Evolutionary conservation across 108 stramenopile genomes (phyloP), one percentile per base, ranked within the genome.

Genomic region (Cyclotella choctawhatcheeana): DNA sequence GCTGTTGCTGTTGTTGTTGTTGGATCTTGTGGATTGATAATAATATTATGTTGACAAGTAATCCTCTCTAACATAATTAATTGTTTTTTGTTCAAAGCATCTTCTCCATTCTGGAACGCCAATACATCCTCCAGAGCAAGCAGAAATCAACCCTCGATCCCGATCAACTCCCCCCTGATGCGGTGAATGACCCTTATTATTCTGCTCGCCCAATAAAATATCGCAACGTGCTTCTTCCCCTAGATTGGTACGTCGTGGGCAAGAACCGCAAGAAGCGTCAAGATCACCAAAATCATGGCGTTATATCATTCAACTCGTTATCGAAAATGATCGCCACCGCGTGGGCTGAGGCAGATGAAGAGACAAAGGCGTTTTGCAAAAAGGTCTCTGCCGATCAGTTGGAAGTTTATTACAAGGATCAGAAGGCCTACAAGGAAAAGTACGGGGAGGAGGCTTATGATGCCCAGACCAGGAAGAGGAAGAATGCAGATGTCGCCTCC

Each of bases 181-280:
- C n/a, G 20, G 22, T 24, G 1, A 1, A 21, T 5, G 51, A 52
- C 21, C 51, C 51, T 10, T 52, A 22, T 22, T n/a, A n/a, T 21
- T 52, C 51, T 10, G 21, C n/a, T 10, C n/a, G 51, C 3, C 51
- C 51, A 18, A 1, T 22, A 0, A 52, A 22, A 52, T 52, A 52
- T 22, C 51, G 51, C 24, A 21, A n/a, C 10, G 4, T 52, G 1
- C 20, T 52, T 22, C 51, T 52, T 22, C 51, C 51, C n/a, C 2
- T 22, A 2, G 22, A 52, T 22, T 52, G 51, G 51, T 52, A 52
- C 20, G 51, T 52, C 20, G 51, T 52, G 22, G 51, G 51, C n/a
- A 52, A 21, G 21, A 52, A 52, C 21, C n/a, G 51, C 8, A 52
- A 18, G 2, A 52, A 52, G 51, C n/a, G 51, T 18, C 21, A n/a